Base-by-base conservation (phyloP, 2,329 filamentous ascomycete species). In the Cladosporium austrohemisphaericum region DNA sequence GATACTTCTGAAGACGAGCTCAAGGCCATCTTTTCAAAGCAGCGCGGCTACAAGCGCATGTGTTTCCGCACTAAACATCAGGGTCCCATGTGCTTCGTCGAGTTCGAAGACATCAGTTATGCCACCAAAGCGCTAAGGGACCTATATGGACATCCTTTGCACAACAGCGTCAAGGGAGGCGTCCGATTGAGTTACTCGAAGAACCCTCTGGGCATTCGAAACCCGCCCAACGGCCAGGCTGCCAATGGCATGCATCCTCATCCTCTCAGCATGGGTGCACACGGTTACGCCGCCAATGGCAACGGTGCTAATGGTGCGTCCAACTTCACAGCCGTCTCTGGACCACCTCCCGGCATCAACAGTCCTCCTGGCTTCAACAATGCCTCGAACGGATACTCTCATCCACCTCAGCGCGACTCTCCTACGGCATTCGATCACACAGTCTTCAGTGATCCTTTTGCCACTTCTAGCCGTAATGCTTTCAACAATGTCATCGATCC, bases 11-110 rank as follows among this genome's bases (percentile, higher is more conserved):
- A 98, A 63, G 92, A 97, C 64, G 93, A 97, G 67, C 79, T 98
- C 49, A 97, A 97, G 70, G 82, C 86, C 18, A 79, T 96, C 63
- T 98, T 98, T 65, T 90, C 86, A 20, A 92, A 91, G 69, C 88
- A 94, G 67, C 84, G 91, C 40, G 93, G 93, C 3, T 98, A 96
- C 74, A 97, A 95, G 71, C 81, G 93, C 22, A 81, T 98, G 6
- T 95, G 90, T 65, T 95, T 96, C 76, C 81, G 92, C 26, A 94
- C 90, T 47, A 97, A 97, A 73, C 82, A 88, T 57, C 95, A 96
- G 60, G 92, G 92, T 0, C 92, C 92, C 2, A 97, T 97, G 91
- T 97, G 93, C 66, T 97, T 97, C 68, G 93, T 98, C 29, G 93
- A 98, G 68, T 98, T 97, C 60, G 92, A 97, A 62, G 91, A 96